A percentile compares a stretch with the other conserved stretches of the same genome.
Conservation (phyloP, 2,329 filamentous ascomycete species). For the Botrytis aclada region DNA sequence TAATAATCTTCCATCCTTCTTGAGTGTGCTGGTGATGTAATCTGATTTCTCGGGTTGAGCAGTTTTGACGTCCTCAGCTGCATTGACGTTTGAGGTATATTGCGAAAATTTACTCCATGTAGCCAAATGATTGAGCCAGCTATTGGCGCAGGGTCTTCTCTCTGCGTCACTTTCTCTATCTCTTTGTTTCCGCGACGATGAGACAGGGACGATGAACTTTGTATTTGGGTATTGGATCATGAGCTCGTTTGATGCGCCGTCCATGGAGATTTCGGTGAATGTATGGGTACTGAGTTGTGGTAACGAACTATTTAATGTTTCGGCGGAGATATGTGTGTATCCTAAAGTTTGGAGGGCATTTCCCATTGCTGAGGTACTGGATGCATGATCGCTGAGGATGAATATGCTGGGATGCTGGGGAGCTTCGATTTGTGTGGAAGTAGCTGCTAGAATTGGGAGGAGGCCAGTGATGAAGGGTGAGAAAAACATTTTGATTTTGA, state of each 20-base stretch:
- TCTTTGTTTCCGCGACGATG: background rate
- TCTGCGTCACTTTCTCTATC: background rate
- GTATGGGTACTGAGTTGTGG: slow-evolving; percentile 9
- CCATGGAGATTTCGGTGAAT: background rate
- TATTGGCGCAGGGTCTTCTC: slow-evolving; percentile 14
- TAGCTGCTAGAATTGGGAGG: slow-evolving; percentile 14
- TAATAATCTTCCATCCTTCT: slow-evolving; percentile 9
- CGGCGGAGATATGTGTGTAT: slow-evolving; percentile 1
- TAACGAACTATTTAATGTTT: slow-evolving; percentile 1
- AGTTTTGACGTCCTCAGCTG: too few relatives aligned
- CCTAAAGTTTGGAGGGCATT: slow-evolving; percentile 14
- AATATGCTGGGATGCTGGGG: slow-evolving; percentile 9
- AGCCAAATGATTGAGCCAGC: slow-evolving; percentile 15
- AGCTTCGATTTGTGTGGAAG: slow-evolving; percentile 3
- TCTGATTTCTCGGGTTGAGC: slow-evolving; percentile 1
- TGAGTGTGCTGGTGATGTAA: background rate
- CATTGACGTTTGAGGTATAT: background rate
- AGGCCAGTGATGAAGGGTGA: slow-evolving; percentile 13
- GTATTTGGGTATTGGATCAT: slow-evolving; percentile 12
- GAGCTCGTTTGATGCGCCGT: background rate
- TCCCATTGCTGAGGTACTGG: background rate
- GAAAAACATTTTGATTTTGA: slow-evolving; percentile 15
- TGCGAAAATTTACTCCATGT: background rate
- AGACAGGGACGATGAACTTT: slow-evolving; percentile 8
- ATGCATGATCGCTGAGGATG: slow-evolving; percentile 6